Percentiles rank a stretch among this genome's conserved stretches.
phyloP scores from a whole-genome alignment of 495 filamentous ascomycete genomes.

The Penicillium psychrofluorescens region DNA sequence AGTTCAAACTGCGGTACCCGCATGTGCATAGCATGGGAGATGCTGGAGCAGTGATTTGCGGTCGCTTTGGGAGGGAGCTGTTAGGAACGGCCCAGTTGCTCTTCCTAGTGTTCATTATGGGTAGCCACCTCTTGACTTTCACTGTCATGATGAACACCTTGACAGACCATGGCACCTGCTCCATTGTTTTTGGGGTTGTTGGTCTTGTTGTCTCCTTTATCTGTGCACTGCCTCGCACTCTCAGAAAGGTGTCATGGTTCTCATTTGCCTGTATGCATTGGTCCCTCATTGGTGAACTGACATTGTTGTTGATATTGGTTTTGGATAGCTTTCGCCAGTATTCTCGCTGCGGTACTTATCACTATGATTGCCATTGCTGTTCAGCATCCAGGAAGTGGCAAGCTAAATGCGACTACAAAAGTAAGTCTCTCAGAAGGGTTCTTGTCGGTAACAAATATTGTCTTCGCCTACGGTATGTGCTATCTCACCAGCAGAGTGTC shows the following conservation, averaged over 20 bases:
- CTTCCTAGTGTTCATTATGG: conserved; percentile 66
- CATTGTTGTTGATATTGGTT: not conserved
- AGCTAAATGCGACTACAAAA: conserved; percentile 7
- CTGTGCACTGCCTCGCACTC: conserved; percentile 53
- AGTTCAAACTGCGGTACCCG: conserved; percentile 19
- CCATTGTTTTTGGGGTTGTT: conserved; percentile 54
- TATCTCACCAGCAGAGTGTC: not conserved
- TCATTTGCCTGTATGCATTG: conserved; percentile 43
- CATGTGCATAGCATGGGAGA: conserved; percentile 61
- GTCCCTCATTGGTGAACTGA: not conserved
- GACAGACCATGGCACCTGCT: conserved; percentile 53
- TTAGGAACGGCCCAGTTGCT: conserved; percentile 51
- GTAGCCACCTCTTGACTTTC: conserved; percentile 60
- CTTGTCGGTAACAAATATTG: conserved; percentile 16
- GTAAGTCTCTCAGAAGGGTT: conserved; percentile 9
- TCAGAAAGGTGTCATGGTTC: conserved; percentile 45
- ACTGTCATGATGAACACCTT: conserved; percentile 56
- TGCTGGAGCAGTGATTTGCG: conserved; percentile 55
- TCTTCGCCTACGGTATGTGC: conserved; percentile 21
- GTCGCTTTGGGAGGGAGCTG: conserved; percentile 51
- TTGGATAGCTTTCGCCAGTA: not conserved
- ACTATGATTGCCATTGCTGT: conserved; percentile 58
- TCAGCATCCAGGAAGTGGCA: conserved; percentile 9
- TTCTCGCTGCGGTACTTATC: conserved; percentile 52
- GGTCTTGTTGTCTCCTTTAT: conserved; percentile 53